These are phyloP conservation scores for Raffaelea arxii DNA, from an alignment of 2,329 filamentous ascomycete species.

Conservation along the genomic window DNA sequence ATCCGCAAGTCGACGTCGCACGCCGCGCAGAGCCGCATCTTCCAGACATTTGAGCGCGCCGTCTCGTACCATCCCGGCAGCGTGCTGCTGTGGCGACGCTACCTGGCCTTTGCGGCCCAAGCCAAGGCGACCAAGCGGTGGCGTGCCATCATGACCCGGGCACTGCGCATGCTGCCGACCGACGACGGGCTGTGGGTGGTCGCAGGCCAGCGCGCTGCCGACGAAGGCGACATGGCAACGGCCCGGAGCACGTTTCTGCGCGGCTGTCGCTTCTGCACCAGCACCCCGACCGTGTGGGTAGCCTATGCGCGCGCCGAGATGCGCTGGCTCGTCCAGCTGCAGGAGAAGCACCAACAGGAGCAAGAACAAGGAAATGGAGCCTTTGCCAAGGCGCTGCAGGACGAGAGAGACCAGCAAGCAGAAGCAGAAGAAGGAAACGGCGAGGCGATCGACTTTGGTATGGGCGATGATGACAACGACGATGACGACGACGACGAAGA, in stretches of 20 bases:
- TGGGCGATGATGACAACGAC: conserved; percentile 36
- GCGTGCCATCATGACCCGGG: conserved; percentile 54
- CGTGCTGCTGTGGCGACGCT: conserved; percentile 77
- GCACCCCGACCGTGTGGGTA: conserved; percentile 65
- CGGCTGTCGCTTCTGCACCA: conserved; percentile 80
- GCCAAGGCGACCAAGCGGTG: conserved; percentile 57
- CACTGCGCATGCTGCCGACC: conserved; percentile 75
- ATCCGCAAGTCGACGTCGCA: conserved; percentile 60
- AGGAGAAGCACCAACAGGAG: no score
- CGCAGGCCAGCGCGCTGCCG: conserved; percentile 68
- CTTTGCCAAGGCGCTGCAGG: conserved; percentile 26
- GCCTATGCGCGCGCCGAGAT: conserved; percentile 89
- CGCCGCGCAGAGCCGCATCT: conserved; percentile 70
- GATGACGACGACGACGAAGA: conserved; percentile 36
- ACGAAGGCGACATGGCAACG: conserved; percentile 76
- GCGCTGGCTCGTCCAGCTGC: conserved; percentile 82
- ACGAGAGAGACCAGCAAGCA: conserved; percentile 37
- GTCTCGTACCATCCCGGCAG: conserved; percentile 78
- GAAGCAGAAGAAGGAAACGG: conserved; percentile 28
- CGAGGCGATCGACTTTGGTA: conserved; percentile 33
- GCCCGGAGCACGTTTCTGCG: conserved; percentile 80
- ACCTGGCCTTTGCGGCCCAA: conserved; percentile 69
- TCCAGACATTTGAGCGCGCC: conserved; percentile 80
- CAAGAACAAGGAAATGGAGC: conserved; percentile 47
- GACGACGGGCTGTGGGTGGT: conserved; percentile 80